These are phyloP conservation scores for Mucor irregularis DNA, from an alignment of 371 early-diverging fungal species.

Conservation along the genomic window DNA sequence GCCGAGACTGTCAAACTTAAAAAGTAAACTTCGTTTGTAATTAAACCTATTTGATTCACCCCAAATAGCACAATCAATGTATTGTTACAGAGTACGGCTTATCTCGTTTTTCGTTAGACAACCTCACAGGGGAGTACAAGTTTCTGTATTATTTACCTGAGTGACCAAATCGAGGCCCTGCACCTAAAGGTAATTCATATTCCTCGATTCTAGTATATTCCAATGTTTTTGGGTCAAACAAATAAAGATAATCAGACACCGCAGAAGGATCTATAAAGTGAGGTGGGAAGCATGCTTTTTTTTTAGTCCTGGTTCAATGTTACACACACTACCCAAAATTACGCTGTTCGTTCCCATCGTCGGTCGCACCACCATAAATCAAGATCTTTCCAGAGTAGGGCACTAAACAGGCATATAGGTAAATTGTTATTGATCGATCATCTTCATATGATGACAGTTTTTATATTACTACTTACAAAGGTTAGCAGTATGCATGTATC, in stretches of 20 bases:
- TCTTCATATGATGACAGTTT: no score
- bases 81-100: slow-evolving; percentile 14
- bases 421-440: no score
- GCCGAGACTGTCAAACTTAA: slow-evolving; percentile 5
- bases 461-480: slow-evolving; percentile 10
- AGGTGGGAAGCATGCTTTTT: no score
- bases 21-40: slow-evolving; percentile 15
- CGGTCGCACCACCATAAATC: slow-evolving; percentile 22
- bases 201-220: slow-evolving; percentile 12
- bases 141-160: slow-evolving; percentile 9
- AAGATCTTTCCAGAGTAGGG: slow-evolving; percentile 14
- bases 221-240: slow-evolving; percentile 18
- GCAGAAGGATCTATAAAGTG: slow-evolving; percentile 1
- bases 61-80: slow-evolving; percentile 18
- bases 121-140: no score
- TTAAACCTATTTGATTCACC: slow-evolving; percentile 5
- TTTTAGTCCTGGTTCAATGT: no score
- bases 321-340: background rate
- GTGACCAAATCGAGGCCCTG: slow-evolving; percentile 21
- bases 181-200: slow-evolving; percentile 7
- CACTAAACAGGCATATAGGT: no score
- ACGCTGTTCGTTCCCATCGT: slow-evolving; percentile 9
- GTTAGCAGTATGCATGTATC: slow-evolving; percentile 19
- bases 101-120: no score
- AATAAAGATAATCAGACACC: slow-evolving; percentile 18